A percentile compares a stretch with the other conserved stretches of the same genome.
These are phyloP conservation scores for Cryphonectria radicalis DNA, from an alignment of 2,329 filamentous ascomycete genomes.

Conservation along the genomic window DNA sequence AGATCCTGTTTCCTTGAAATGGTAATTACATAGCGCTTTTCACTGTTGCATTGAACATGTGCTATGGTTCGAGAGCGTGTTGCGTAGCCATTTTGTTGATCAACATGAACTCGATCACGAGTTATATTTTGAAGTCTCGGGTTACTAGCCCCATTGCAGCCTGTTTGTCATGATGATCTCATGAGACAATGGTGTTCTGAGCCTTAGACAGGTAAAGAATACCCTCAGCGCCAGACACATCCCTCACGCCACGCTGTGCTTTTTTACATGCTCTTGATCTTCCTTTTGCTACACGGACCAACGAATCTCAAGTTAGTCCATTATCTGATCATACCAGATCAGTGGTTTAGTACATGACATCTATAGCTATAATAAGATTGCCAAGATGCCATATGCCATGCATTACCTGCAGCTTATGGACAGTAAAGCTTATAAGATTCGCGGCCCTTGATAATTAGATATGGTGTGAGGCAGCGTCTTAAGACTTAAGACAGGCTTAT, in stretches of 20 bases:
- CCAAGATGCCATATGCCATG: not conserved
- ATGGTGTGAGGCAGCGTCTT: not conserved
- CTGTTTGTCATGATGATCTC: too few relatives aligned
- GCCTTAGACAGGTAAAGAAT: not conserved
- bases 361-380: not conserved
- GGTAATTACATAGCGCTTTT: not conserved
- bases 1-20: not conserved
- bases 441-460: not conserved
- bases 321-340: not conserved
- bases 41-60: not conserved
- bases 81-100: not conserved
- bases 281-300: not conserved
- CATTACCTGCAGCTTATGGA: not conserved
- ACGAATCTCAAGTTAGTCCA: not conserved
- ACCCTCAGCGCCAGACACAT: not conserved
- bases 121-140: not conserved
- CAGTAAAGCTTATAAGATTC: not conserved
- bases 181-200: not conserved
- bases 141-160: not conserved
- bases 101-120: not conserved
- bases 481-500: not conserved
- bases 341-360: not conserved
- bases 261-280: not conserved
- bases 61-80: not conserved
- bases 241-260: not conserved